Base-by-base conservation (phyloP, 768 basidiomycete genomes). In the Termitomyces sp. region DNA sequence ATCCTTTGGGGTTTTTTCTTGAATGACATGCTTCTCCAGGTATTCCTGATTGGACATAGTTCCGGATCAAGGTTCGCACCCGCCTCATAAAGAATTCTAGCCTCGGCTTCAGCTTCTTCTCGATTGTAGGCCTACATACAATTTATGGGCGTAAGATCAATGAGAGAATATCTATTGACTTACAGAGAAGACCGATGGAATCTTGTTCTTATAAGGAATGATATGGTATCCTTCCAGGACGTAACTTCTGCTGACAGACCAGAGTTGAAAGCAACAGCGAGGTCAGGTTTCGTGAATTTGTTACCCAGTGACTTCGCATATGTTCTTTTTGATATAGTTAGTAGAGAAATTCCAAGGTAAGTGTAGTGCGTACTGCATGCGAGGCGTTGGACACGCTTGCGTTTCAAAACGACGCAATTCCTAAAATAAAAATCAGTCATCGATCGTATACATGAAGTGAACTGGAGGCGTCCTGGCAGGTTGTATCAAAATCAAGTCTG, bases 261-360 rank as follows among this genome's bases (percentile, higher is more conserved):
- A 2, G 73, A 71, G 59, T 75, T 71, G 61, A 75, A 75, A 1
- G 73, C 73, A 27, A 74, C 58, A 0, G 71, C 74, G 10, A 76
- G 64, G 41, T 73, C 72, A 2, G 73, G 73, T 39, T 61, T 64
- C 8, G 16, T 56, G 54, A 67, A 71, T 7, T 59, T 46, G 12
- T 5, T 27, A 10, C 65, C 63, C 18, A 61, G 46, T 9, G 59
- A 41, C 13, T 42, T 50, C 18, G 65, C 63, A 50, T 61, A 77
- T 4, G 64, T 61, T 24, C 74, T 75, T 46, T 39, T 29, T 52
- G 4, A 55, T 22, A 43, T 41, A 16, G 1, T 18, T 49, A 37
- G 24, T 13, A 36, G 12, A 24, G 12, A 20, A 34, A 36, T 3
- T 32, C 26, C 20, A 22, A 13, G 27, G 18, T 29, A 13, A 22